Conservation (phyloP, 768 basidiomycete species). For the Amanita exitialis region DNA sequence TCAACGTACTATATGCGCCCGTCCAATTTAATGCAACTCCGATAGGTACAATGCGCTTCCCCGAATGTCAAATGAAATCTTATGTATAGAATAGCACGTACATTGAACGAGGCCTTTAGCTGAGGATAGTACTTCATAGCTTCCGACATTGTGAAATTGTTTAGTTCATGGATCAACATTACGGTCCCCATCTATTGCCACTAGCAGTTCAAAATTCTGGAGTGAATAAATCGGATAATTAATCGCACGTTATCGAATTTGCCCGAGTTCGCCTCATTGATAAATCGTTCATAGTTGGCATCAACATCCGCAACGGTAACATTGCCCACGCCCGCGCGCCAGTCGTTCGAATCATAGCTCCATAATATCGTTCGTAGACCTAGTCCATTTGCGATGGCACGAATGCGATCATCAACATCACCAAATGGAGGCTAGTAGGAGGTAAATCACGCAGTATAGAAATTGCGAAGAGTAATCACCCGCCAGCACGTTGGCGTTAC, state of each 20-base stretch:
- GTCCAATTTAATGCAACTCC: conserved; percentile 40
- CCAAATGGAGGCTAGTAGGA: conserved; percentile 46
- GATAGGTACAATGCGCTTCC: conserved; percentile 42
- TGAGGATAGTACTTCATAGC: conserved; percentile 41
- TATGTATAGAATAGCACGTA: conserved; percentile 13
- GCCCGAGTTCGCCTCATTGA: conserved; percentile 34
- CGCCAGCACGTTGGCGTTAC: conserved; percentile 55
- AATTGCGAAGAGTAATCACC: conserved; percentile 19
- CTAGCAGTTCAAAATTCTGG: not conserved
- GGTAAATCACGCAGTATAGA: not conserved
- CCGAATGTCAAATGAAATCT: not conserved
- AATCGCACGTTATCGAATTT: conserved; percentile 26
- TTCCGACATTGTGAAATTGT: conserved; percentile 52
- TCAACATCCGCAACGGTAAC: conserved; percentile 36
- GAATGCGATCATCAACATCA: conserved; percentile 68
- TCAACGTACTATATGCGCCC: conserved; percentile 38
- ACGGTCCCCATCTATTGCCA: conserved; percentile 34
- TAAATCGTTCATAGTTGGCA: conserved; percentile 43
- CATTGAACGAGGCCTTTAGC: conserved; percentile 35
- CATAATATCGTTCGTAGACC: conserved; percentile 67
- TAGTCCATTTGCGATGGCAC: conserved; percentile 57
- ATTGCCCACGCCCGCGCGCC: conserved; percentile 46
- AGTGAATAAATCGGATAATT: not conserved
- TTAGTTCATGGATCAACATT: conserved; percentile 48
- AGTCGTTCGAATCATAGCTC: conserved; percentile 64